Percentiles rank a stretch among this genome's conserved stretches.
Evolutionary conservation across 495 filamentous ascomycete genomes (phyloP).

Genomic region (Neohortaea acidophila): DNA sequence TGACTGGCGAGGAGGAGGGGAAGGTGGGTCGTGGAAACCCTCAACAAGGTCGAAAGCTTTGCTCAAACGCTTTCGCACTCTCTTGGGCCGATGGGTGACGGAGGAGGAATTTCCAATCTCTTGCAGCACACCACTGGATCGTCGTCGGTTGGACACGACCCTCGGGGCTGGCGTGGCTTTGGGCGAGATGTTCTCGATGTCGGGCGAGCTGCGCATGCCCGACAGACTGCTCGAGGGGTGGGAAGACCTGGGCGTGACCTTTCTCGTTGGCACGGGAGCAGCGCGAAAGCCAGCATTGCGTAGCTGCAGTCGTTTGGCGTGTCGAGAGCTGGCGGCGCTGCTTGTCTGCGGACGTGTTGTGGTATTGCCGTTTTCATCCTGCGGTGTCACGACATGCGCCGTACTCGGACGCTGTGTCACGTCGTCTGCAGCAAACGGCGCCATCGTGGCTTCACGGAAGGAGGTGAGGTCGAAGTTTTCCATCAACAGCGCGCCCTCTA

Average conservation of each 20-base stretch:
- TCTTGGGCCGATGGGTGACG: constrained; percentile 8
- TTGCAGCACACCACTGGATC: constrained; percentile 7
- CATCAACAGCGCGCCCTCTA: no score
- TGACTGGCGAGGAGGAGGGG: no score
- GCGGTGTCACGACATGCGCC: neutral
- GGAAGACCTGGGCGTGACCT: constrained; percentile 13
- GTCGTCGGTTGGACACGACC: constrained; percentile 2
- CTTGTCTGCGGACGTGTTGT: no score
- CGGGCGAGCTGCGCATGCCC: constrained; percentile 1
- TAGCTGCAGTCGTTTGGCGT: constrained; percentile 14
- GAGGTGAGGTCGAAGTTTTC: no score
- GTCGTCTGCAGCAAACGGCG: neutral
- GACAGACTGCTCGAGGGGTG: constrained; percentile 9
- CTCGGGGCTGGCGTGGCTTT: neutral
- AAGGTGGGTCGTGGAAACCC: no score
- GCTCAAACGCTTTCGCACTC: neutral
- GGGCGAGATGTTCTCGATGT: constrained; percentile 14
- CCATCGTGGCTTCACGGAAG: no score
- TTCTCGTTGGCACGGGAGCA: constrained; percentile 9
- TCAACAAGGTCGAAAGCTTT: no score
- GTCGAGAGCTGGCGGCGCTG: constrained; percentile 11
- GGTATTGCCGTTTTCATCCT: constrained; percentile 1
- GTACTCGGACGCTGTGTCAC: neutral
- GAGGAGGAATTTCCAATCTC: constrained; percentile 11
- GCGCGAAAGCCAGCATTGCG: constrained; percentile 17